These are phyloP conservation scores for Penstemon eatonii DNA, from an alignment of 257 asterid genomes.

Conservation along the genomic window DNA sequence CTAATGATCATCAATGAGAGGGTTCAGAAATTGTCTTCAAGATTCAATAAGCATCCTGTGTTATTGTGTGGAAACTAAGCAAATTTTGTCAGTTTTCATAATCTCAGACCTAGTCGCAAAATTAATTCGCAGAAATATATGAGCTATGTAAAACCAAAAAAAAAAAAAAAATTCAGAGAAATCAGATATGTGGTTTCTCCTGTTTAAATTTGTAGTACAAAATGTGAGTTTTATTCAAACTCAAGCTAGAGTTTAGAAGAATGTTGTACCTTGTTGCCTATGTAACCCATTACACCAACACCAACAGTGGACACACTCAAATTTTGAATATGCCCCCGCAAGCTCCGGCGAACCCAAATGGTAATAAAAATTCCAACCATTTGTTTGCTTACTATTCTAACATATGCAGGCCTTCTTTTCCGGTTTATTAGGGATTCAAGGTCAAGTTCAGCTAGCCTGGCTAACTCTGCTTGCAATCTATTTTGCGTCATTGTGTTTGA, in stretches of 20 bases:
- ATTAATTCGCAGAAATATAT: background rate
- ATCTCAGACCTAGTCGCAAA: background rate
- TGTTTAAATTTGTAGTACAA: background rate
- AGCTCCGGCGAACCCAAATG: slow-evolving; percentile 87
- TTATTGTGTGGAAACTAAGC: background rate
- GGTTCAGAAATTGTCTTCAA: no score
- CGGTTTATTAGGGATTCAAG: slow-evolving; percentile 70
- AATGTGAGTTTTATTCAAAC: background rate
- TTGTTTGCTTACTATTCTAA: slow-evolving; percentile 91
- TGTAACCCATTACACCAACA: slow-evolving; percentile 96
- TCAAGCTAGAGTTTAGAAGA: slow-evolving; percentile 28
- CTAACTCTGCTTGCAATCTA: slow-evolving; percentile 41
- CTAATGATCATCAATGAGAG: no score
- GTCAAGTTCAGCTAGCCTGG: slow-evolving; percentile 59
- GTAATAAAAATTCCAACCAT: slow-evolving; percentile 90
- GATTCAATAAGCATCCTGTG: no score
- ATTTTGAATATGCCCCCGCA: slow-evolving; percentile 79
- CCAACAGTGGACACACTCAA: slow-evolving; percentile 86
- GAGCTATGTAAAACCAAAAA: no score
- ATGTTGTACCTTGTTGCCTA: slow-evolving; percentile 96
- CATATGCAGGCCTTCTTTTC: slow-evolving; percentile 77
- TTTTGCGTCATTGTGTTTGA: slow-evolving; percentile 31
- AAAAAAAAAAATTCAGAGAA: background rate
- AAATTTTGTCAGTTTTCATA: background rate
- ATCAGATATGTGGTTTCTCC: background rate